Evolutionary conservation across 2,329 filamentous ascomycete genomes (phyloP), one percentile per base, ranked within the genome.

Genomic region (Acrocalymma vagum): DNA sequence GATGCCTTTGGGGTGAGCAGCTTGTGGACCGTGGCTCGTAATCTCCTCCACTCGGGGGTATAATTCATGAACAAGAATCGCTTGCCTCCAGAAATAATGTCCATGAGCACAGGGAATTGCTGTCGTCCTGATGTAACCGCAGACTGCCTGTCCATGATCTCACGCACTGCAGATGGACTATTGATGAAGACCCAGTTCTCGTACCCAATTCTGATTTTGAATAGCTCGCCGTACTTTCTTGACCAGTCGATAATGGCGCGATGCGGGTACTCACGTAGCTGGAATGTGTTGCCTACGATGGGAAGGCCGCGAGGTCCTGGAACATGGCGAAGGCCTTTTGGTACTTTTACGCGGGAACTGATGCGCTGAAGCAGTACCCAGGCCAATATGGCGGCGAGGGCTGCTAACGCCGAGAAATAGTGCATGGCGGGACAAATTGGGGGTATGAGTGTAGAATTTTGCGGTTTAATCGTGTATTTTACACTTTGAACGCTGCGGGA

Each of bases 151-250:
- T 74, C 68, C 13, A 76, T 41, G 9, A 75, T 71, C n/a, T 74
- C 71, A 16, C 61, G 61, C 9, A 75, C 56, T 1, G 71, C 72
- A 29, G 65, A 57, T 2, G 71, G 70, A 24, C 41, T 67, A 49
- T 72, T 73, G 38, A 75, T 45, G n/a, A 72, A 50, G 3, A 72
- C 61, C 67, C 69, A 75, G 29, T 70, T 60, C 15, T 72, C 55
- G 60, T 64, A 71, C 5, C 72, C 72, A 5, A 73, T 43, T 9
- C 58, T 57, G 9, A 75, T 33, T 29, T 64, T 59, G 49, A 68
- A 73, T 5, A 75, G 35, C 6, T 75, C 71, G 8, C 73, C 72
- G 49, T 74, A 73, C 38, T 69, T 24, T 5, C 42, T 26, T 2
- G 68, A 68, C 69, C 69, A 73, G 43, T 30, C 9, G 8, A 9